A percentile compares a stretch with the other conserved stretches of the same genome.
phyloP scores from a whole-genome alignment of 1,139 yeast species.

The Geotrichum cucujoidarum region DNA sequence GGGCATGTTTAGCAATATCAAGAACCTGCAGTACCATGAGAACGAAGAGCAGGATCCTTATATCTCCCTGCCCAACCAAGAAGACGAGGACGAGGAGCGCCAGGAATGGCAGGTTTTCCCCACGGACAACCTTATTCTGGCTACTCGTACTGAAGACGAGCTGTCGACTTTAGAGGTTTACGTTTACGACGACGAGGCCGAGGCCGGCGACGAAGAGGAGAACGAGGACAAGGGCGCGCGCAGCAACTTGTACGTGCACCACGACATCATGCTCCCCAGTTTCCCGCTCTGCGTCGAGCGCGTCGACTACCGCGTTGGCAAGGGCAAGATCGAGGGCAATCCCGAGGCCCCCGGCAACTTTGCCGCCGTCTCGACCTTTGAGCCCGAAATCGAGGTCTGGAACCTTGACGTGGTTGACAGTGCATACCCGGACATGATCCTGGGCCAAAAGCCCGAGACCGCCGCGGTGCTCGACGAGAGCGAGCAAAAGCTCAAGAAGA shows the following conservation, averaged over 20 bases:
- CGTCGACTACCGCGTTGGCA: slow-evolving; percentile 59
- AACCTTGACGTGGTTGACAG: slow-evolving; percentile 87
- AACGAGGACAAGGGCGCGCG: slow-evolving; percentile 57
- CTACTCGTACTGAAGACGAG: slow-evolving; percentile 95
- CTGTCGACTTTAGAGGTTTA: slow-evolving; percentile 88
- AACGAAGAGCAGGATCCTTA: slow-evolving; percentile 67
- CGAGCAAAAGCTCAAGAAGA: slow-evolving; percentile 39
- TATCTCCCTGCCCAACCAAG: slow-evolving; percentile 57
- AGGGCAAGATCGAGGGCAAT: slow-evolving; percentile 24
- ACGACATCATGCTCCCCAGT: slow-evolving; percentile 93
- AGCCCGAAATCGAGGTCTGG: slow-evolving; percentile 97
- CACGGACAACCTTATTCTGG: slow-evolving; percentile 81
- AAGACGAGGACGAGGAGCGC: slow-evolving; percentile 68
- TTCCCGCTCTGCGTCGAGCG: slow-evolving; percentile 97
- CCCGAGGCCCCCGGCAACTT: slow-evolving; percentile 61
- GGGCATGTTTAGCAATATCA: slow-evolving; percentile 40
- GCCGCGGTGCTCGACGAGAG: slow-evolving; percentile 37
- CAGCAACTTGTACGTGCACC: slow-evolving; percentile 82
- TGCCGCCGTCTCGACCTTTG: slow-evolving; percentile 96
- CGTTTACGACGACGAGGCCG: slow-evolving; percentile 74
- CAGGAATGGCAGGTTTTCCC: slow-evolving; percentile 83
- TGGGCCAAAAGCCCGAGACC: slow-evolving; percentile 69
- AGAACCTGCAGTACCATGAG: slow-evolving; percentile 50
- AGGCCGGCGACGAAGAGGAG: slow-evolving; percentile 58
- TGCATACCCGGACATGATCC: slow-evolving; percentile 88